Base-by-base conservation (phyloP, 2,329 filamentous ascomycete genomes). In the Neonectria hederae region DNA sequence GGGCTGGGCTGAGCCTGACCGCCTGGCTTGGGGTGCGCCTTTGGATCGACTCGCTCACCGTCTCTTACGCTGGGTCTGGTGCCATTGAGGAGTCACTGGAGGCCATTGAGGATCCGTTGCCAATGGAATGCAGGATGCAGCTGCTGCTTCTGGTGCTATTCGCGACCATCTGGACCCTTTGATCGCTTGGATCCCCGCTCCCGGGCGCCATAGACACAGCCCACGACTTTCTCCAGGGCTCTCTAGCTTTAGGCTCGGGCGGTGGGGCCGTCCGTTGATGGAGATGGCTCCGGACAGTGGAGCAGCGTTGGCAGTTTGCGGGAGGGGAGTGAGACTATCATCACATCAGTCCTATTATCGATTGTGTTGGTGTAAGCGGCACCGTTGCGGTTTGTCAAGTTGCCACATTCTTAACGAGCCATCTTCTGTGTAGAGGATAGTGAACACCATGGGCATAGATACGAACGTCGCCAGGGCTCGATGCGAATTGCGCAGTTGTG, bases 321-420 rank as follows among this genome's bases (percentile, higher is more conserved):
- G 38, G 65, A 62, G 65, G 69, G 70, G 72, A 67, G 71, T 74
- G 71, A 62, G 60, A n/a, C 52, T 74, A 74, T 74, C 70, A 65
- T 48, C 28, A 26, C 53, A 53, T 54, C 22, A 46, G 28, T 32
- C 10, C 48, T 28, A 10, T 21, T n/a, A 7, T 46, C 14, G 30
- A 54, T 54, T 24, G 21, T 43, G 45, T 51, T 54, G 54, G 49
- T 63, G 13, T 54, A 45, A 59, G 61, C 58, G 51, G 51, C 22
- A 28, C 13, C 38, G 32, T 45, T 17, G 38, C 11, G 51, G 48
- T 26, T 54, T 59, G 55, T 43, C 19, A 28, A 38, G 45, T 54
- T 38, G 24, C 21, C 51, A 43, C 32, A 54, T 54, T 38, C 14
- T n/a, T 24, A 43, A 45, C 48, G 38, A 58, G 19, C 14, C 19